These are phyloP conservation scores for Clarireedia sp. DNA, from an alignment of 2,329 filamentous ascomycete genomes.

Conservation along the genomic window DNA sequence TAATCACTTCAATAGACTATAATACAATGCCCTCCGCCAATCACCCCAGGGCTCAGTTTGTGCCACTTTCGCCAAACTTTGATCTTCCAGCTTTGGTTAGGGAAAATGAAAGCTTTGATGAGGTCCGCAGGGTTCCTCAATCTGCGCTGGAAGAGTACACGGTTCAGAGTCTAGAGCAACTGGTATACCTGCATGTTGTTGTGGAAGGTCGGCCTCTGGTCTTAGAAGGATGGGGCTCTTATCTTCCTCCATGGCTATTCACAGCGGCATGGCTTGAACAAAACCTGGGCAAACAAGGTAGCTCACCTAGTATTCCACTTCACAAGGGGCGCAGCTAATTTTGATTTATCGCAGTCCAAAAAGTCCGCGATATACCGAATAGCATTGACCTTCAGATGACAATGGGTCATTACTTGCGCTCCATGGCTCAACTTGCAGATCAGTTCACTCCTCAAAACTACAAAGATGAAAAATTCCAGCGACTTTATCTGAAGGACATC, in stretches of 20 bases:
- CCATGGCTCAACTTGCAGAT: conserved; percentile 74
- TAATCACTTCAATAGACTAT: not conserved
- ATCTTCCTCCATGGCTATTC: conserved; percentile 71
- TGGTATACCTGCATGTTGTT: conserved; percentile 71
- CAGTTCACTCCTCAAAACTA: conserved; percentile 73
- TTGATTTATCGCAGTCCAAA: conserved; percentile 54
- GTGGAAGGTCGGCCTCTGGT: conserved; percentile 84
- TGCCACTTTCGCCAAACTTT: conserved; percentile 80
- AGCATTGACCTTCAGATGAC: conserved; percentile 75
- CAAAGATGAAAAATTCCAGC: conserved; percentile 69
- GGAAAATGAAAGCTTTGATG: conserved; percentile 74
- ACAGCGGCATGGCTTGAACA: conserved; percentile 71
- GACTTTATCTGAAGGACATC: conserved; percentile 94
- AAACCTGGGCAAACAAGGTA: conserved; percentile 72
- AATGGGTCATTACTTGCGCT: conserved; percentile 81
- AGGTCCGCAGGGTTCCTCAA: conserved; percentile 71
- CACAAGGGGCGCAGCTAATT: conserved; percentile 11
- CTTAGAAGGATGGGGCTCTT: conserved; percentile 77
- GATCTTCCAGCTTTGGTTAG: conserved; percentile 71
- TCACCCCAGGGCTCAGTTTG: conserved; percentile 81
- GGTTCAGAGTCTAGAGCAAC: conserved; percentile 72
- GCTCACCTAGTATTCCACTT: conserved; percentile 24
- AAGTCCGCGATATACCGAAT: conserved; percentile 70
- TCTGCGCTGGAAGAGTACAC: conserved; percentile 72
- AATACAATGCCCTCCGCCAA: conserved; percentile 62